phyloP scores from a whole-genome alignment of 768 basidiomycete species.

The Mycena vitilis region DNA sequence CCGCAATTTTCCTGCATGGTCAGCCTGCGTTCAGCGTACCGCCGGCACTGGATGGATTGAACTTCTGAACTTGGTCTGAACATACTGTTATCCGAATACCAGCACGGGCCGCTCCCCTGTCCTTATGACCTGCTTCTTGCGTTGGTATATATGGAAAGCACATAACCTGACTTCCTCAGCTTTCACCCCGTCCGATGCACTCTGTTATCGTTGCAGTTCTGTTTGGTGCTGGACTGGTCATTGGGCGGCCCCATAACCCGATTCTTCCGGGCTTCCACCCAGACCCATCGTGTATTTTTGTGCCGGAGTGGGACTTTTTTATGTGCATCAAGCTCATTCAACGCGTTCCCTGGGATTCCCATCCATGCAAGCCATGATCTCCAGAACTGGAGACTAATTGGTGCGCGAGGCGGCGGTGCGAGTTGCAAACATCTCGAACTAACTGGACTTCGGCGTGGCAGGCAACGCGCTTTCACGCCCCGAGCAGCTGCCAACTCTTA shows the following conservation, averaged over 20 bases:
- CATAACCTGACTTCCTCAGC: too few species aligned
- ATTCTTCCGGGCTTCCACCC: slow-evolving; percentile 46
- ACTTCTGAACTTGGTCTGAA: too few species aligned
- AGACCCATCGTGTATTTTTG: slow-evolving; percentile 48
- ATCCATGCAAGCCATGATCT: slow-evolving; percentile 47
- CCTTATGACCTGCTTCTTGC: slow-evolving; percentile 4
- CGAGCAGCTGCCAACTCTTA: slow-evolving; percentile 31
- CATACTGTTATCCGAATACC: neutral
- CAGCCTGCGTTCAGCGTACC: too few species aligned
- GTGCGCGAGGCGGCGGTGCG: slow-evolving; percentile 23
- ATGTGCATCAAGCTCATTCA: slow-evolving; percentile 48
- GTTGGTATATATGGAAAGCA: neutral
- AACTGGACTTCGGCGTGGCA: neutral
- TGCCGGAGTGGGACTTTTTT: slow-evolving; percentile 45
- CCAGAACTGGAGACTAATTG: slow-evolving; percentile 46
- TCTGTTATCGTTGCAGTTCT: neutral
- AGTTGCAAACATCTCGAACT: neutral
- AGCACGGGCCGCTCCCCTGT: neutral
- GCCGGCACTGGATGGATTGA: too few species aligned
- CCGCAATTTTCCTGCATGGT: too few species aligned
- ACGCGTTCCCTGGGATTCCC: slow-evolving; percentile 49
- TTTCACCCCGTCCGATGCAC: neutral
- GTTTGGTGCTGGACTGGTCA: neutral
- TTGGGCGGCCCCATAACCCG: slow-evolving; percentile 33
- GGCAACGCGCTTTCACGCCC: slow-evolving; percentile 34